A percentile compares a stretch with the other conserved stretches of the same genome.
Evolutionary conservation across 495 filamentous ascomycete genomes (phyloP).

Genomic region (Penicillium odoratum): DNA sequence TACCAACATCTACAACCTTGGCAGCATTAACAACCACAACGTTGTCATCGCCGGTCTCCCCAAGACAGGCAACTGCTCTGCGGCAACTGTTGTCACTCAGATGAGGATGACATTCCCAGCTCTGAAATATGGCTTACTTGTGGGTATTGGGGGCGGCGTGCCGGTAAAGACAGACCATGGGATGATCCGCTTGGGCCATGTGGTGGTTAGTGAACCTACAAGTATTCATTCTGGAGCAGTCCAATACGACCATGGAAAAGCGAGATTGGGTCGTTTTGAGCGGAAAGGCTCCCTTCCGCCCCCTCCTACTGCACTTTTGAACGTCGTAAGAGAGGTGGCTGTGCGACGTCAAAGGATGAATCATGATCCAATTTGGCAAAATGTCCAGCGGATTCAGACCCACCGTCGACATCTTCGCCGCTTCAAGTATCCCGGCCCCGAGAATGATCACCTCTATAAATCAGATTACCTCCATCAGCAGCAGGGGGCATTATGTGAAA

Average conservation of each 20-base stretch:
- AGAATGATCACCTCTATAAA: conserved; percentile 28
- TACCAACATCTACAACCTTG: background rate
- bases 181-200: background rate
- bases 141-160: background rate
- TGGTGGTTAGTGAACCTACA: background rate
- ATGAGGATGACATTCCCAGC: background rate
- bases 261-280: background rate
- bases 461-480: conserved; percentile 24
- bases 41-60: background rate
- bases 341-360: background rate
- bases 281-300: background rate
- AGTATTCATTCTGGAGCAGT: background rate
- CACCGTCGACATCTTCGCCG: background rate
- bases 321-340: background rate
- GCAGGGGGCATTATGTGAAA: conserved; percentile 11
- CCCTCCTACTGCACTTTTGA: background rate
- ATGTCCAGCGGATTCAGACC: background rate
- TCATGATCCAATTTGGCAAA: background rate
- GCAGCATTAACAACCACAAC: background rate
- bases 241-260: background rate
- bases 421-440: background rate
- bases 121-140: background rate
- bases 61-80: background rate
- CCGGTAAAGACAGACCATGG: background rate
- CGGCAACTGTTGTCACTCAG: background rate